Evolutionary conservation across 1,139 yeast species (phyloP).

Genomic region (Geotrichum cucujoidarum): DNA sequence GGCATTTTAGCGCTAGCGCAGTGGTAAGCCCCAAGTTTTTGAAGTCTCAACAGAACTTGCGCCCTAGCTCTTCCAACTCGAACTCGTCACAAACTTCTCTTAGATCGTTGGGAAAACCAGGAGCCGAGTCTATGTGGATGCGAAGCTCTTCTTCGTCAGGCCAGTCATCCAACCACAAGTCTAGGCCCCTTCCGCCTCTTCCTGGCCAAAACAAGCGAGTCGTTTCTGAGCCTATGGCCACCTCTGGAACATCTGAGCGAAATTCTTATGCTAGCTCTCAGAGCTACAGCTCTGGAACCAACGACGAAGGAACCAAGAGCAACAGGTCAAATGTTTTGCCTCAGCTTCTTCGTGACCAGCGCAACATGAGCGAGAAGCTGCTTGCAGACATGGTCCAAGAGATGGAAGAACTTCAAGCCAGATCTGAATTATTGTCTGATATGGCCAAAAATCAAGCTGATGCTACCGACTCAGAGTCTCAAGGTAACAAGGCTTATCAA

Average conservation of each 20-base stretch:
- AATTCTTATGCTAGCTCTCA: background rate
- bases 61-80: background rate
- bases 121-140: slow-evolving; percentile 23
- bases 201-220: slow-evolving; percentile 10
- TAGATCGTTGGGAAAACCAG: slow-evolving; percentile 23
- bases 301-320: slow-evolving; percentile 2
- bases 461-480: background rate
- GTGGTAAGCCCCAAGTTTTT: no score
- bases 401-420: slow-evolving; percentile 29
- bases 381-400: slow-evolving; percentile 32
- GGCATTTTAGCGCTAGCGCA: no score
- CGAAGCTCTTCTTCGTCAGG: slow-evolving; percentile 9
- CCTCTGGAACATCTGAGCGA: background rate
- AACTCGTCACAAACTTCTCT: slow-evolving; percentile 23
- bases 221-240: background rate
- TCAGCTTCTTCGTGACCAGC: slow-evolving; percentile 17
- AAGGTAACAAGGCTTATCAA: background rate
- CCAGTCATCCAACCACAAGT: slow-evolving; percentile 7
- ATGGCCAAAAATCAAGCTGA: slow-evolving; percentile 7
- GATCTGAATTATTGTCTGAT: slow-evolving; percentile 19
- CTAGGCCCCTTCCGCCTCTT: slow-evolving; percentile 15
- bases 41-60: no score
- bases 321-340: slow-evolving; percentile 5
- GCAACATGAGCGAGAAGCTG: slow-evolving; percentile 26
- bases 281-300: background rate